These are phyloP conservation scores for Myxozyma sirexii DNA, from an alignment of 805 yeast species.

Conservation along the genomic window DNA sequence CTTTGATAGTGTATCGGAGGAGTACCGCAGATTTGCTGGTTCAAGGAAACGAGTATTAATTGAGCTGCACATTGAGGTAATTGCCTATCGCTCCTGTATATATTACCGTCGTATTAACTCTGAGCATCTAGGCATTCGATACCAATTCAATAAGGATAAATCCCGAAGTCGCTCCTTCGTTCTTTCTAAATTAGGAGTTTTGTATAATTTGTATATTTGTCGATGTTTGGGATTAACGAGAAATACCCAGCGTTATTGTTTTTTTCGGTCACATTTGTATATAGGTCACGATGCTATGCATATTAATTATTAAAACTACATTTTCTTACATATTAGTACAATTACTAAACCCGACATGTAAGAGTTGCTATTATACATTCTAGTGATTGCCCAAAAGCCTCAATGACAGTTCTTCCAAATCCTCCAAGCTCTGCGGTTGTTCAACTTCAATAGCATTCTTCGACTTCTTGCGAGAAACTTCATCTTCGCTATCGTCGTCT, in stretches of 20 bases:
- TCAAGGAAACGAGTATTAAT: conserved; percentile 87
- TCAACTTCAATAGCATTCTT: conserved; percentile 68
- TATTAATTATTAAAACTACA: neutral
- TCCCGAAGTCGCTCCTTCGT: conserved; percentile 31
- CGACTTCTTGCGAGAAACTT: conserved; percentile 22
- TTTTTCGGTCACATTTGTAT: too few relatives aligned
- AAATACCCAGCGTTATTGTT: too few relatives aligned
- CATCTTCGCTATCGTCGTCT: conserved; percentile 36
- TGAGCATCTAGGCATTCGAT: conserved; percentile 34
- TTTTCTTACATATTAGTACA: too few relatives aligned
- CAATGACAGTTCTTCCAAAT: conserved; percentile 83
- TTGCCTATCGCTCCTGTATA: too few relatives aligned
- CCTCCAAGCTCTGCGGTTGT: conserved; percentile 89
- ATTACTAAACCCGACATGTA: too few relatives aligned
- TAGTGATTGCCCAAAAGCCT: conserved; percentile 42
- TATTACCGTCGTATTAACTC: neutral
- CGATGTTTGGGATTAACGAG: neutral
- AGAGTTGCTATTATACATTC: neutral
- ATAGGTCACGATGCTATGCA: neutral
- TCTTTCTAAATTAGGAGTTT: conserved; percentile 19
- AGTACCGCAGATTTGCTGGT: conserved; percentile 91
- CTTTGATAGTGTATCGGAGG: conserved; percentile 75
- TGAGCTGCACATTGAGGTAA: conserved; percentile 77
- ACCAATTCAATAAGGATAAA: conserved; percentile 30
- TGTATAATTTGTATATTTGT: neutral